Evolutionary conservation across 1,284 basidiomycete genomes (phyloP), one percentile per base, ranked within the genome.

Genomic region (Dichomitus squalens): DNA sequence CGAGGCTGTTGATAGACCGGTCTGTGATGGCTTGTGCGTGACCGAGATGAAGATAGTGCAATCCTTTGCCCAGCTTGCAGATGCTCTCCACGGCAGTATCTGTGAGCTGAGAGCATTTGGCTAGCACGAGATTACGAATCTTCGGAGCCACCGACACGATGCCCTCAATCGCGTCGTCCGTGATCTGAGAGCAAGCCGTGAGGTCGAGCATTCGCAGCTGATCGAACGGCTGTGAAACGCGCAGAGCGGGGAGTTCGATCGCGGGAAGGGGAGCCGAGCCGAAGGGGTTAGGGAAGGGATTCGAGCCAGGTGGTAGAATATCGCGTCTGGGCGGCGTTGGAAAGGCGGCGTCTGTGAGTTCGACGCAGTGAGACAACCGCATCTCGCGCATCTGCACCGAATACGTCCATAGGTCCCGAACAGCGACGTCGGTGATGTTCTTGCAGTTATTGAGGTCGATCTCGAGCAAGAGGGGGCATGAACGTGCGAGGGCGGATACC

Each of bases 11-110:
- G 36, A 99, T 90, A 7, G 92, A 94, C 25, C 84, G 83, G 71
- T 99, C 97, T 2, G 96, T 97, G 64, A 99, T 94, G 66, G 87
- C 88, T 62, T 73, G 75, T 5, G 94, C 90, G 76, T 99, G 97
- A 0, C 96, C 97, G 12, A 99, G 81, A 72, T 99, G 97, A 38
- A 99, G 81, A 71, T 97, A 95, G 74, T 99, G 97, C 34, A 99
- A 73, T 69, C 96, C 88, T 71, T 93, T 92, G 25, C 96, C 96
- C 16, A 99, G 80, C 68, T 81, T 82, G 69, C 92, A 91, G 39
- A 99, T 94, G 61, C 85, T 90, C 68, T 93, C 89, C 27, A 98
- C 84, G 2, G 91, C 84, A 52, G 82, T 84, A 73, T 99, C 95
- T 8, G 96, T 97, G 68, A 99, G 78, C 41, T 85, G 76, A 3